These are phyloP conservation scores for Fusarium paranaense DNA, from an alignment of 2,329 filamentous ascomycete species.

Conservation along the genomic window DNA sequence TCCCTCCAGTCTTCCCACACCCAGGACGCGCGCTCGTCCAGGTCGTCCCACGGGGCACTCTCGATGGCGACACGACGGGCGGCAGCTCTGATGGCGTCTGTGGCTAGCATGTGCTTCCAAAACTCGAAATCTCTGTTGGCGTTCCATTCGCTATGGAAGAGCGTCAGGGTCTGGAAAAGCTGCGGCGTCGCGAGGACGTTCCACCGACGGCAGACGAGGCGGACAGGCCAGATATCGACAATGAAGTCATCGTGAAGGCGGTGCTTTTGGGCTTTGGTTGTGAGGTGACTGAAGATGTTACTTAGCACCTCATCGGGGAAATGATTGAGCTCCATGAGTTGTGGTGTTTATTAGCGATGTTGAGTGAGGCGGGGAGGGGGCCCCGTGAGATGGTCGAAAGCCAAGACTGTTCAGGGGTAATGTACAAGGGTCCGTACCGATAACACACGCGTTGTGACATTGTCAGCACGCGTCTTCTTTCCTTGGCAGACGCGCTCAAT, in stretches of 20 bases:
- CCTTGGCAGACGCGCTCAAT: no score
- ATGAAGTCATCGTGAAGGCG: background rate
- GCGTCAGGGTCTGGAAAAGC: background rate
- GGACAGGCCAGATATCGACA: background rate
- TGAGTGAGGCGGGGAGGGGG: no score
- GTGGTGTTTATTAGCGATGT: no score
- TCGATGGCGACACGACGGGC: slow-evolving; percentile 18
- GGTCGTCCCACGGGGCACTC: background rate
- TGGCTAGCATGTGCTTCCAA: background rate
- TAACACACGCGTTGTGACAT: no score
- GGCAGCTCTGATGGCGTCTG: rapidly evolving
- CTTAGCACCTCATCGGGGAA: slow-evolving; percentile 13
- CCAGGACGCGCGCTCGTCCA: background rate
- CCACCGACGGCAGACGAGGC: slow-evolving; percentile 26
- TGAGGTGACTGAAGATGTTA: background rate
- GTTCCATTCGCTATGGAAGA: background rate
- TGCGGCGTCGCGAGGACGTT: background rate
- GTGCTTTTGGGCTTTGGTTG: background rate
- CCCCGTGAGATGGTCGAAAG: no score
- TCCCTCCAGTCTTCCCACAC: background rate
- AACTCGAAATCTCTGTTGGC: background rate
- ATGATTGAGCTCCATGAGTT: background rate
- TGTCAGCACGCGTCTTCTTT: no score
- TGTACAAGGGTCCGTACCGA: no score
- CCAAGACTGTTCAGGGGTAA: no score